Evolutionary conservation across 2,329 filamentous ascomycete genomes (phyloP).

Genomic region (Dissoconium aciculare): DNA sequence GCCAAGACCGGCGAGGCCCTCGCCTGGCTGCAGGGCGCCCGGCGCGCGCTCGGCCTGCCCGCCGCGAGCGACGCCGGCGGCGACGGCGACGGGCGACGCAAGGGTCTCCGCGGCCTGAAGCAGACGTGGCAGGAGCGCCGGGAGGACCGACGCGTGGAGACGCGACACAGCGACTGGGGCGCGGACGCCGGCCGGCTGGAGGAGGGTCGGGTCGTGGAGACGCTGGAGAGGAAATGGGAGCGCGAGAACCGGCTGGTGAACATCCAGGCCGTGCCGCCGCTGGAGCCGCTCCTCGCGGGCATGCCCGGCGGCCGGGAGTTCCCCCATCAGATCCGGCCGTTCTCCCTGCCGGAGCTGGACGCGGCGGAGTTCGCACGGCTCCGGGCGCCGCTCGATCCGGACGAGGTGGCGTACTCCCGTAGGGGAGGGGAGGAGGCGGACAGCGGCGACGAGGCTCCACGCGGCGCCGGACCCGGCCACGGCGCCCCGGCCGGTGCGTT

Average conservation of each 20-base stretch:
- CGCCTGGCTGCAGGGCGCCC: constrained; percentile 69
- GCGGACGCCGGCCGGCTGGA: constrained; percentile 72
- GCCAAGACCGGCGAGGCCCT: constrained; percentile 73
- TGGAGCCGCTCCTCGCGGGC: constrained; percentile 54
- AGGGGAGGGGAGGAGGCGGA: constrained; percentile 33
- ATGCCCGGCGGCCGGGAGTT: constrained; percentile 86
- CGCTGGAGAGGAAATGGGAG: constrained; percentile 77
- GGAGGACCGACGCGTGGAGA: constrained; percentile 66
- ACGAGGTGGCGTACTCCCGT: constrained; percentile 28
- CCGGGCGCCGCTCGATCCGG: constrained; percentile 41
- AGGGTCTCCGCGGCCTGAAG: constrained; percentile 49
- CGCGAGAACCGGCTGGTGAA: constrained; percentile 92
- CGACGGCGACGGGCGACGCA: constrained; percentile 38
- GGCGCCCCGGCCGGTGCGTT: constrained; percentile 35
- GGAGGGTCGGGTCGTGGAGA: constrained; percentile 70
- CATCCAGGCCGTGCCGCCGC: constrained; percentile 59
- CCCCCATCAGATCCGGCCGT: constrained; percentile 52
- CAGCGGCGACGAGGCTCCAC: constrained; percentile 29
- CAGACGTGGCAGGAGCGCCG: constrained; percentile 62
- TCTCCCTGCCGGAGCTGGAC: constrained; percentile 49
- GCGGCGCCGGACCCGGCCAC: constrained; percentile 9
- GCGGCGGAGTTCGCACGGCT: constrained; percentile 44
- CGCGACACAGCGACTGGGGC: constrained; percentile 59
- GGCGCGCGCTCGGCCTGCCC: constrained; percentile 55
- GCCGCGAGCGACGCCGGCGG: constrained; percentile 25